Percentiles rank a stretch among this genome's conserved stretches.
These are phyloP conservation scores for Metschnikowia koreensis DNA, from an alignment of 805 yeast species.

Conservation along the genomic window DNA sequence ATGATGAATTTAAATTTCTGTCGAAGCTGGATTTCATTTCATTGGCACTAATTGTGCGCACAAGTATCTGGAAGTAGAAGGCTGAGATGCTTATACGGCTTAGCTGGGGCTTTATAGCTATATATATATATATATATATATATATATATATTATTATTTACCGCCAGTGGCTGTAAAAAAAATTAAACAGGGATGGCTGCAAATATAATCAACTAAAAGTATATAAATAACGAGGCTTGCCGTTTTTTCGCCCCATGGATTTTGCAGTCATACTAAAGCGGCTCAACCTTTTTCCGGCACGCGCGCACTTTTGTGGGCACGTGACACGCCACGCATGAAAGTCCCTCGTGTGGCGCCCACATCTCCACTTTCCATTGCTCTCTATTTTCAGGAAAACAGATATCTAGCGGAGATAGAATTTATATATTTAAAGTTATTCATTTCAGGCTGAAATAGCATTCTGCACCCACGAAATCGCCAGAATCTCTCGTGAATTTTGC, in stretches of 20 bases:
- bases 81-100: too few relatives aligned
- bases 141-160: too few relatives aligned
- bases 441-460: neutral
- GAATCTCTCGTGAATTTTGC: neutral
- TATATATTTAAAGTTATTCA: neutral
- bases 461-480: neutral
- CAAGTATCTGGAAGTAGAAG: too few relatives aligned
- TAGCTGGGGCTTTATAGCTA: too few relatives aligned
- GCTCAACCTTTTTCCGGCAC: neutral
- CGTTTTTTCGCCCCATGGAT: neutral
- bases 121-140: too few relatives aligned
- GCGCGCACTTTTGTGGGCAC: neutral
- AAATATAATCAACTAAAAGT: neutral
- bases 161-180: too few relatives aligned
- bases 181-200: neutral
- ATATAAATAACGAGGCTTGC: neutral
- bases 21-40: too few relatives aligned
- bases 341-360: neutral
- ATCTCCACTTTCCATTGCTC: neutral
- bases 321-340: neutral
- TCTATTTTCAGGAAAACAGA: neutral
- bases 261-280: neutral
- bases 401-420: neutral
- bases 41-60: too few relatives aligned
- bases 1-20: too few relatives aligned